Conservation (phyloP, 306 rosid genomes). For the Hylodesmum podocarpum region DNA sequence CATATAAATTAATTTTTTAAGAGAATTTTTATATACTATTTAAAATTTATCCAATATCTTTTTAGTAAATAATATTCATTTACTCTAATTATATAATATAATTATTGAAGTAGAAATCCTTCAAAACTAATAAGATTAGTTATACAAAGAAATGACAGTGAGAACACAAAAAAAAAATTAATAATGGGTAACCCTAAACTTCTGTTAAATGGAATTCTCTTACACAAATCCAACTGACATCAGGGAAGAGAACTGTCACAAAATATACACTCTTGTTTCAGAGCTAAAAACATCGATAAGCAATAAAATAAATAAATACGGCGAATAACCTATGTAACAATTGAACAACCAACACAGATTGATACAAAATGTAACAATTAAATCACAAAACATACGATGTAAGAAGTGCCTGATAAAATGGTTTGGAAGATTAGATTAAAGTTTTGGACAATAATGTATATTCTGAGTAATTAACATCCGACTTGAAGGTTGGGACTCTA, state of each 20-base stretch:
- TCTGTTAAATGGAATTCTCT: not conserved
- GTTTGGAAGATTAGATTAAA: not conserved
- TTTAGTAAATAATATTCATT: no score
- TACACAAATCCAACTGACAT: not conserved
- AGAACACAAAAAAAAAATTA: no score
- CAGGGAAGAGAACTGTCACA: not conserved
- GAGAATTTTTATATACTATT: no score
- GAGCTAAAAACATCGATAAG: not conserved
- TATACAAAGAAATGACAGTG: no score
- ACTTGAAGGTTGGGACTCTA: not conserved
- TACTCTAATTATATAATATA: no score
- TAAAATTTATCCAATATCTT: no score
- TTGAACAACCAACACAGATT: no score
- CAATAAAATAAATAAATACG: not conserved
- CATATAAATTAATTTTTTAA: no score
- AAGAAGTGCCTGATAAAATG: not conserved
- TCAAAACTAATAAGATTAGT: no score
- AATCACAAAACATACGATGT: not conserved
- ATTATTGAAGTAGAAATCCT: no score
- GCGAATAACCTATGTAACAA: not conserved
- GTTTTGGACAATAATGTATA: constrained; percentile 8
- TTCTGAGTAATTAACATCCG: constrained; percentile 13
- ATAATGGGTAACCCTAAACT: no score
- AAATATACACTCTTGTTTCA: not conserved
- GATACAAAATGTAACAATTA: not conserved